Evolutionary conservation across 2,329 filamentous ascomycete genomes (phyloP).

Genomic region (Phyllosticta capitalensis): DNA sequence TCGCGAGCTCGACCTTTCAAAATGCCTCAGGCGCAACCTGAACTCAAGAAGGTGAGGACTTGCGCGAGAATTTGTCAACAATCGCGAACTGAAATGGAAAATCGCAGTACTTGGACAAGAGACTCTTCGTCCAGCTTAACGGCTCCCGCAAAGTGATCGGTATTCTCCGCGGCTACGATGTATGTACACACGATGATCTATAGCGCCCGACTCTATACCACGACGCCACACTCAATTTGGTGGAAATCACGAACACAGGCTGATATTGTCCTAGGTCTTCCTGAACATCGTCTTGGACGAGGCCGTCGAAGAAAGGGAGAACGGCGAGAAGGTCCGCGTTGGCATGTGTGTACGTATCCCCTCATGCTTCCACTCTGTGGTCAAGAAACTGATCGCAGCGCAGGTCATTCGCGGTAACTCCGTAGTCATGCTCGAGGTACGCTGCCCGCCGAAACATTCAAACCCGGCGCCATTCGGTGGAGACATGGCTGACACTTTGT

Average conservation of each 20-base stretch:
- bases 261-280: slow-evolving; percentile 59
- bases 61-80: background rate
- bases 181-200: slow-evolving; percentile 36
- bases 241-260: background rate
- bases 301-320: slow-evolving; percentile 86
- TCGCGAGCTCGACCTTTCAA: slow-evolving; percentile 30
- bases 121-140: slow-evolving; percentile 94
- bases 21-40: slow-evolving; percentile 98
- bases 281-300: slow-evolving; percentile 97
- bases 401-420: slow-evolving; percentile 95
- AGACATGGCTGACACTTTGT: background rate
- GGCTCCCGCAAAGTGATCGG: slow-evolving; percentile 96
- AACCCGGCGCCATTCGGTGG: background rate
- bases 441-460: background rate
- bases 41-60: slow-evolving; percentile 81
- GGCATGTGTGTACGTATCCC: slow-evolving; percentile 73
- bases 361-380: slow-evolving; percentile 14
- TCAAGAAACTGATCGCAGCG: background rate
- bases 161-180: slow-evolving; percentile 90
- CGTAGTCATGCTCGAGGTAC: slow-evolving; percentile 88
- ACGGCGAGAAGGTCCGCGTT: slow-evolving; percentile 79
- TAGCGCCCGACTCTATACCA: background rate
- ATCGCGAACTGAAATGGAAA: background rate
- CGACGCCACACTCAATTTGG: background rate
- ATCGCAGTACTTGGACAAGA: slow-evolving; percentile 91